A percentile compares a stretch with the other conserved stretches of the same genome.
These are phyloP conservation scores for Aegilops sharonensis DNA, from an alignment of 176 grass and related monocot genomes.

Conservation along the genomic window DNA sequence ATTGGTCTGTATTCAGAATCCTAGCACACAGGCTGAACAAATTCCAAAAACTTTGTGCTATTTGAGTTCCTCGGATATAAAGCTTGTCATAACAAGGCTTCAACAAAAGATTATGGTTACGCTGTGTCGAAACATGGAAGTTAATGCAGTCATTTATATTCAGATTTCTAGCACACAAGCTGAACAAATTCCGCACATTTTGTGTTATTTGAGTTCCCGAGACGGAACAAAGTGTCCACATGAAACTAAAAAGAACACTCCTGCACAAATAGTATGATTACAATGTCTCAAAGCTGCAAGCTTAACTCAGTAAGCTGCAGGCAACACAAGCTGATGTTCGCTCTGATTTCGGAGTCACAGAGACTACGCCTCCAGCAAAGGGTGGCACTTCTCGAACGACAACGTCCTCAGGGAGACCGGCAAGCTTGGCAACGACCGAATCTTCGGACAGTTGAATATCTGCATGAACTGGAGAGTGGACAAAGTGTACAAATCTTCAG, in stretches of 20 bases:
- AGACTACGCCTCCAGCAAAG: neutral
- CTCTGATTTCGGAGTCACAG: neutral
- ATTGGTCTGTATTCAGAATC: no score
- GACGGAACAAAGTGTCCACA: neutral
- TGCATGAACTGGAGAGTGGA: slow-evolving; percentile 20
- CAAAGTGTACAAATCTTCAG: slow-evolving; percentile 16
- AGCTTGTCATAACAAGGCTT: neutral
- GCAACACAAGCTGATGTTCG: neutral
- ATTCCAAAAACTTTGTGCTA: neutral
- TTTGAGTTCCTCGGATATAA: neutral
- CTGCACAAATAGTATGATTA: neutral
- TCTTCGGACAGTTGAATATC: slow-evolving; percentile 15
- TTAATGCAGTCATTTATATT: neutral
- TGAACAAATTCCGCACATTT: neutral
- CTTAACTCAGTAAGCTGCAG: neutral
- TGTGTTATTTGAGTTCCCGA: neutral
- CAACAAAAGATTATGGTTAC: neutral
- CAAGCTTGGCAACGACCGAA: slow-evolving; percentile 29
- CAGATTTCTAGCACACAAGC: neutral
- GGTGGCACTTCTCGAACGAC: slow-evolving; percentile 26
- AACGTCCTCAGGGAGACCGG: slow-evolving; percentile 18
- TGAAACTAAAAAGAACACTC: neutral
- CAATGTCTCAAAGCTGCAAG: neutral
- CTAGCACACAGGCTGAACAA: neutral
- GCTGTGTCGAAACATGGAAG: neutral